phyloP scores from a whole-genome alignment of 371 early-diverging fungal genomes.

The Chytridium lagenaria region DNA sequence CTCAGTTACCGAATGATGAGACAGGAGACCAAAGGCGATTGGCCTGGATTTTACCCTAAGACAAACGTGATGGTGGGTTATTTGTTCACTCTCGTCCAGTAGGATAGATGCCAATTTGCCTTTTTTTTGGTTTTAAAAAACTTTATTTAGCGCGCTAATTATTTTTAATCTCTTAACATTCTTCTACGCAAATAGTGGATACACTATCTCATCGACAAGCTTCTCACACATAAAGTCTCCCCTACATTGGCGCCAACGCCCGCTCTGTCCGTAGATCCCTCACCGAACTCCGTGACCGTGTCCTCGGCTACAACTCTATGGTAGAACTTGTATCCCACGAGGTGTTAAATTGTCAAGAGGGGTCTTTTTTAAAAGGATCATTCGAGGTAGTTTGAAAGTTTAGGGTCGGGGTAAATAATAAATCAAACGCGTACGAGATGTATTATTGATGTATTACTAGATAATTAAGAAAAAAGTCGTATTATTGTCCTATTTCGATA shows the following conservation, averaged over 20 bases:
- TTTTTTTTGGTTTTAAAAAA: constrained; percentile 3
- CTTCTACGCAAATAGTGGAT: constrained; percentile 42
- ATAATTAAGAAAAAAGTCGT: too few species aligned
- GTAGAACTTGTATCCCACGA: background rate
- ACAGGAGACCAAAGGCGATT: constrained; percentile 49
- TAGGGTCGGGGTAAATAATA: background rate
- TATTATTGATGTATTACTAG: too few species aligned
- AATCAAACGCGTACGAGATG: background rate
- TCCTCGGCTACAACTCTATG: constrained; percentile 4
- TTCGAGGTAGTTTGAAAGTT: background rate
- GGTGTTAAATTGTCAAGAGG: background rate
- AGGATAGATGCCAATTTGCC: background rate
- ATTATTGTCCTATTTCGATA: too few species aligned
- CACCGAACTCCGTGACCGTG: background rate
- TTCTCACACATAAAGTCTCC: constrained; percentile 34
- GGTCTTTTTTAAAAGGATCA: background rate
- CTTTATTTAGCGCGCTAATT: too few species aligned
- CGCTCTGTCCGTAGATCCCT: background rate
- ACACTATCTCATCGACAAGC: constrained; percentile 52
- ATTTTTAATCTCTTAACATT: too few species aligned
- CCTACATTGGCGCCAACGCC: constrained; percentile 20
- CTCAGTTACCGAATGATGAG: constrained; percentile 81
- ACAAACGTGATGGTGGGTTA: constrained; percentile 61
- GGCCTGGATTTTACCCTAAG: constrained; percentile 60
- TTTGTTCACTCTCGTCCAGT: background rate